Base-by-base conservation (phyloP, 73 alveolate genomes). In the Loxodes magnus region DNA sequence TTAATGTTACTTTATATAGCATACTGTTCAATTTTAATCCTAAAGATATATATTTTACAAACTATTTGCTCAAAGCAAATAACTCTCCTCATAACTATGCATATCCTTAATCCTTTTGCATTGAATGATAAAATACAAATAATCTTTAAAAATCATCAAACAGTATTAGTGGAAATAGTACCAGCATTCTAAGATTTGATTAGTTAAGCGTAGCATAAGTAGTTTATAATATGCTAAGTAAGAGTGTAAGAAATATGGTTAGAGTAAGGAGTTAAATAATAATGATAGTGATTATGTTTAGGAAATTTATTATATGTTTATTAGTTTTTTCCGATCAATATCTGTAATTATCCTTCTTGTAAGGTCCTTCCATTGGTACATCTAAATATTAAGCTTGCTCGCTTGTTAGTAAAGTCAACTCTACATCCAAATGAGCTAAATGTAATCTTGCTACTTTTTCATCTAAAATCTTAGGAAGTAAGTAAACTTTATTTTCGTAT, bases 371-470 rank as follows among this genome's bases (percentile, higher is more conserved):
- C 14, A 43, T 57, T 27, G 43, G 37, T 21, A 88, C 97, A 49
- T 73, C 84, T 51, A 88, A 79, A 77, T 88, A 88, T 48, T 73
- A 77, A 44, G 97, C 97, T 69, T 88, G 93, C 16, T 88, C 97
- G 28, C 34, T 52, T 25, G 90, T 35, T 46, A 88, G 82, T 30
- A 51, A 67, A n/a, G 95, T 84, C 30, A 88, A 79, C 69, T 75
- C 90, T 35, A 94, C 95, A 5, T 90, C 95, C 21, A 84, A 79
- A 20, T 89, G 59, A 24, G 69, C 68, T 48, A 88, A 62, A 67
- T 88, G 97, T 22, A 88, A 83, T 48, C 72, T 69, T 36, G 97
- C 94, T 31, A 87, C 94, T 73, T 78, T 82, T 68, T 87, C 97
- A 56, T 82, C 94, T 21, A 66, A 35, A 51, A 64, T 66, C 81